Evolutionary conservation across 2,329 filamentous ascomycete genomes (phyloP).

Genomic region (Aspergillus unguis): DNA sequence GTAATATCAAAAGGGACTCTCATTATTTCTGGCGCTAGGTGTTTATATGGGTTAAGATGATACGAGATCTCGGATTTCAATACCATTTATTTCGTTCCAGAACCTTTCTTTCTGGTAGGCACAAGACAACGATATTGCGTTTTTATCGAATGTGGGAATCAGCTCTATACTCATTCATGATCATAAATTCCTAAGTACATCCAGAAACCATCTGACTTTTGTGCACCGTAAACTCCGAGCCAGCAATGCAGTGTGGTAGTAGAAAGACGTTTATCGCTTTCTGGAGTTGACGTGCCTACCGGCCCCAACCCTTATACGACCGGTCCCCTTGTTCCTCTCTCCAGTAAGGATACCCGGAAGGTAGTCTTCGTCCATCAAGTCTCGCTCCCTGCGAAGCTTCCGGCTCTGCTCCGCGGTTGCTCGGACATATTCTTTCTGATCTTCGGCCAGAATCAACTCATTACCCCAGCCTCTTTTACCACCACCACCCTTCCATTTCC

Average conservation of each 20-base stretch:
- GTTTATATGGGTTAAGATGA: constrained; percentile 33
- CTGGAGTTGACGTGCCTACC: constrained; percentile 82
- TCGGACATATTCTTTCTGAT: constrained; percentile 86
- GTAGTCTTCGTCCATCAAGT: constrained; percentile 94
- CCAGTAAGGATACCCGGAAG: constrained; percentile 81
- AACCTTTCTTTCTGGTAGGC: background rate
- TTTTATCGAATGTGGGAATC: no score
- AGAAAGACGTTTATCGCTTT: constrained; percentile 42
- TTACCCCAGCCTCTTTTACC: constrained; percentile 86
- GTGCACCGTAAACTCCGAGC: constrained; percentile 22
- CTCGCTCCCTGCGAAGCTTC: constrained; percentile 60
- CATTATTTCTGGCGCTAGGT: constrained; percentile 38
- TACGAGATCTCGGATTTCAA: constrained; percentile 19
- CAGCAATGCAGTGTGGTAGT: constrained; percentile 15
- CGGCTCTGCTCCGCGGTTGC: constrained; percentile 63
- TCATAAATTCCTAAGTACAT: constrained; percentile 14
- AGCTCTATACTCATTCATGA: constrained; percentile 1
- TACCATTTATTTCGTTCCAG: constrained; percentile 4
- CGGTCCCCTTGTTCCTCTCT: constrained; percentile 62
- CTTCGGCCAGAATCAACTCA: constrained; percentile 80
- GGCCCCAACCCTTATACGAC: constrained; percentile 75
- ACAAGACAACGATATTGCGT: background rate
- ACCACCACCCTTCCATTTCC: constrained; percentile 65
- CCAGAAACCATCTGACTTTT: constrained; percentile 18
- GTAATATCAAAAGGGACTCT: constrained; percentile 25